These are phyloP conservation scores for Cladorrhinum sp. DNA, from an alignment of 2,329 filamentous ascomycete species.

Conservation along the genomic window DNA sequence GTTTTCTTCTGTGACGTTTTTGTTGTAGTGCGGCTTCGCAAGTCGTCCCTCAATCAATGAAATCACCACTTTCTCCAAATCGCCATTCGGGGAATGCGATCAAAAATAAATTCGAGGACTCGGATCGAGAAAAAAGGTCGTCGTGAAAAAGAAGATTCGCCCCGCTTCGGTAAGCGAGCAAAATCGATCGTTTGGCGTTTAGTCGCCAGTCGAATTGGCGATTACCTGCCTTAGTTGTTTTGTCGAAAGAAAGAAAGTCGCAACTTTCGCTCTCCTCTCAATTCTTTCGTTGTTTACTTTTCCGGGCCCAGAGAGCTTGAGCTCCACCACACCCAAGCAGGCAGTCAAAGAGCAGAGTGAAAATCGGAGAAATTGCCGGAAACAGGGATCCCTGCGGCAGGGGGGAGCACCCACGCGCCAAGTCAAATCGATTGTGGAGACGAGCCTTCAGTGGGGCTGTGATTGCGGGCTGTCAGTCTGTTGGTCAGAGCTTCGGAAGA, in stretches of 20 bases:
- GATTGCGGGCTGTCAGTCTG: neutral
- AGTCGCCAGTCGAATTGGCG: neutral
- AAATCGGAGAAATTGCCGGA: conserved; percentile 5
- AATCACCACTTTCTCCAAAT: conserved; percentile 8
- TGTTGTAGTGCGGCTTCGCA: neutral
- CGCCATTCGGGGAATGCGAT: neutral
- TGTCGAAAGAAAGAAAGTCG: conserved; percentile 2
- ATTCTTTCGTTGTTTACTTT: conserved; percentile 17
- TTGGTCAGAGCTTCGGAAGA: conserved; percentile 21
- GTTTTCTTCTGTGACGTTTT: neutral
- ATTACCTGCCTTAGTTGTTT: neutral
- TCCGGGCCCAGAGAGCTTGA: neutral
- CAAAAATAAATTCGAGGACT: neutral
- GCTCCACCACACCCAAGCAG: neutral
- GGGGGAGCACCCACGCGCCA: neutral
- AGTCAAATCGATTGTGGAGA: neutral
- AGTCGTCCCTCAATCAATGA: neutral
- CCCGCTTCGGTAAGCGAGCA: neutral
- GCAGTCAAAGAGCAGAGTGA: neutral
- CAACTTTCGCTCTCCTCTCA: conserved; percentile 3
- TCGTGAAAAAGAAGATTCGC: neutral
- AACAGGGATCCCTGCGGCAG: conserved; percentile 8
- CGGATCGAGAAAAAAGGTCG: neutral
- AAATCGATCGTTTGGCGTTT: neutral
- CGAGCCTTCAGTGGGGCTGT: no score